phyloP scores from a whole-genome alignment of 2,329 filamentous ascomycete genomes.

The Trichophyton benhamiae region DNA sequence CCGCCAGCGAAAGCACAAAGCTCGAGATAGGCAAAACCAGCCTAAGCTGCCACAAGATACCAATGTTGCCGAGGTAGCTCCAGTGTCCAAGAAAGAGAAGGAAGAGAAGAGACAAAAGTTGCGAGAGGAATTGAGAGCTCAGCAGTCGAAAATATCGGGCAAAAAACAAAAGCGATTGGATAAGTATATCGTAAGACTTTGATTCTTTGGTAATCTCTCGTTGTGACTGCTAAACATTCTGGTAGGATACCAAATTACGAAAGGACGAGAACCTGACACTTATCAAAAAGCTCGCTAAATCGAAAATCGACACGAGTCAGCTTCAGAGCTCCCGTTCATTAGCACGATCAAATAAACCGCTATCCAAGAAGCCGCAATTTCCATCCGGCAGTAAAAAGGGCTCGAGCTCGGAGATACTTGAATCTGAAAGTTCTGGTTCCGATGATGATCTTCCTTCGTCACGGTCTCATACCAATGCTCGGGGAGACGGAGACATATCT shows the following conservation, averaged over 20 bases:
- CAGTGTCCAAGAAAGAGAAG: constrained; percentile 41
- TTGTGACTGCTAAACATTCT: constrained; percentile 5
- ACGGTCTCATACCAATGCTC: constrained; percentile 16
- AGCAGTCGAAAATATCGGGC: constrained; percentile 44
- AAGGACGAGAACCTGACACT: constrained; percentile 85
- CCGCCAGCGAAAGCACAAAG: constrained; percentile 47
- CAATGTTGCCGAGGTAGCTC: constrained; percentile 31
- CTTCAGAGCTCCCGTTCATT: constrained; percentile 67
- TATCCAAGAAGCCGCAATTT: constrained; percentile 21
- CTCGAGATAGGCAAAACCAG: constrained; percentile 22
- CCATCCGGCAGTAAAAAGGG: background rate
- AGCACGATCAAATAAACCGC: constrained; percentile 56
- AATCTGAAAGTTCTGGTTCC: constrained; percentile 17
- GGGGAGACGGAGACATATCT: background rate
- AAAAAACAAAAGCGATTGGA: constrained; percentile 58
- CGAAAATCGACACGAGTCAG: constrained; percentile 68
- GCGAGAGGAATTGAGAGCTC: constrained; percentile 42
- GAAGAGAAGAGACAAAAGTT: constrained; percentile 42
- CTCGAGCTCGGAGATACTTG: background rate
- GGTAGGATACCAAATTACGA: constrained; percentile 70
- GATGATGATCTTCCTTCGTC: constrained; percentile 43
- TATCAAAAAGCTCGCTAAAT: constrained; percentile 59
- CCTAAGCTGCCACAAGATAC: constrained; percentile 32
- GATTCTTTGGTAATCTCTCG: background rate
- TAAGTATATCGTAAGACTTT: constrained; percentile 49